Percentiles rank a stretch among this genome's conserved stretches.
Conservation (phyloP, 306 rosid genomes). For the Vigna mungo region DNA sequence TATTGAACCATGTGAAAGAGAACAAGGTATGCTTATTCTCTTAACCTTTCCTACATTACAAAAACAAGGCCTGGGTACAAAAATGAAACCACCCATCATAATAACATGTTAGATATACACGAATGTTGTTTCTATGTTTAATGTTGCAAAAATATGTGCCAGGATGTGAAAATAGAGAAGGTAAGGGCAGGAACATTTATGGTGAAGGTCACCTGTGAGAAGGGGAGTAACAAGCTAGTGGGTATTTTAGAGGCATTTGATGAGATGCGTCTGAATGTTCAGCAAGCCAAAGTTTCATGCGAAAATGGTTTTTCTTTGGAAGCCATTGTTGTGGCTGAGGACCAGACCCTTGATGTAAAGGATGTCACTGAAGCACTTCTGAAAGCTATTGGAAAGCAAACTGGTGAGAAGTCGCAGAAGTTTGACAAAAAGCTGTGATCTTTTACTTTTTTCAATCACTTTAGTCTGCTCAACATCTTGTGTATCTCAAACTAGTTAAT, state of each 20-base stretch:
- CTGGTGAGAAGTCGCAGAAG: constrained; percentile 24
- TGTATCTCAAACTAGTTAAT: constrained; percentile 27
- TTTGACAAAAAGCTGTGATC: constrained; percentile 18
- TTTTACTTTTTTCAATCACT: constrained; percentile 11
- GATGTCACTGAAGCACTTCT: constrained; percentile 55
- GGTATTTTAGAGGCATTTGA: constrained; percentile 71
- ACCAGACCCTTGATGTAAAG: constrained; percentile 50
- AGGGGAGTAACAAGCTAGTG: constrained; percentile 69
- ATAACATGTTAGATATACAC: not conserved
- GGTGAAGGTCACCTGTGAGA: constrained; percentile 68
- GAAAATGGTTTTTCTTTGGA: constrained; percentile 63
- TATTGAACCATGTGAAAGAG: constrained; percentile 41
- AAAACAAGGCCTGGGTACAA: not conserved
- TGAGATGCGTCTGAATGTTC: constrained; percentile 64
- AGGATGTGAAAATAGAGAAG: constrained; percentile 86
- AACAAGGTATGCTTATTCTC: constrained; percentile 40
- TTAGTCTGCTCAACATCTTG: constrained; percentile 32
- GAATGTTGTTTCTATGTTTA: not conserved
- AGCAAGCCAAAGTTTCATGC: constrained; percentile 80
- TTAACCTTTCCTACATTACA: not conserved
- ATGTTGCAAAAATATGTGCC: constrained; percentile 10
- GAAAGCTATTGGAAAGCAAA: constrained; percentile 54
- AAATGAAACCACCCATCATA: not conserved
- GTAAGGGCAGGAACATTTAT: constrained; percentile 51
- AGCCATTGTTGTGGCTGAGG: constrained; percentile 68